Base-by-base conservation (phyloP, 768 basidiomycete genomes). In the Trichaptum fuscoviolaceum region DNA sequence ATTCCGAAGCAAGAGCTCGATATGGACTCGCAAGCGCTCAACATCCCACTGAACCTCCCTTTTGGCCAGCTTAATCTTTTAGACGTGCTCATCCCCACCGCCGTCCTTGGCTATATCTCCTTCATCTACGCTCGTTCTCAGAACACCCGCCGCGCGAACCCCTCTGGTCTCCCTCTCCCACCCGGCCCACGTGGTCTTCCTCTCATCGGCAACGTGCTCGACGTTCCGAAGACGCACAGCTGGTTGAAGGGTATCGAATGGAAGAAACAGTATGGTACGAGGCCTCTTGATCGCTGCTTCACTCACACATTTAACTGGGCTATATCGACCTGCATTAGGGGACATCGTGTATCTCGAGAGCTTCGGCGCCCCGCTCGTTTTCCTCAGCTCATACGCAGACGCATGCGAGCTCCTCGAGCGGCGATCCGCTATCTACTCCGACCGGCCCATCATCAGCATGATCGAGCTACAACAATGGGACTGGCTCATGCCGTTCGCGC, bases 371-470 rank as follows among this genome's bases (percentile, higher is more conserved):
- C 82, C 84, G 1, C 82, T 93, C 35, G 79, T 92, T 35, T 89
- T 92, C 75, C 71, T 91, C 64, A 89, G 86, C 75, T 84, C 83
- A 34, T 80, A 82, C 9, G 82, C 88, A 36, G 86, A 81, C 0
- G 83, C 82, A 0, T 77, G 79, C 57, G 90, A 91, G 36, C 75
- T 93, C 65, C 77, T 93, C 69, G 90, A 92, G 65, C 88, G 84
- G 71, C 83, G 85, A 35, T 88, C 90, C 7, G 77, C 83, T 8
- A 86, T 91, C 35, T 92, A 92, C 73, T 87, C 90, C 8, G 91
- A 92, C 77, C 90, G 88, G 73, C 89, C 89, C 0, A 76, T 79
- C 27, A 77, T 91, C 26, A 80, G 88, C 58, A 92, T 92, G 91
- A 79, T 78, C 25, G 89, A 92, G 64, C 78, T 91, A 12, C 42